Base-by-base conservation (phyloP, 768 basidiomycete species). In the Phlebiopsis gigantea region DNA sequence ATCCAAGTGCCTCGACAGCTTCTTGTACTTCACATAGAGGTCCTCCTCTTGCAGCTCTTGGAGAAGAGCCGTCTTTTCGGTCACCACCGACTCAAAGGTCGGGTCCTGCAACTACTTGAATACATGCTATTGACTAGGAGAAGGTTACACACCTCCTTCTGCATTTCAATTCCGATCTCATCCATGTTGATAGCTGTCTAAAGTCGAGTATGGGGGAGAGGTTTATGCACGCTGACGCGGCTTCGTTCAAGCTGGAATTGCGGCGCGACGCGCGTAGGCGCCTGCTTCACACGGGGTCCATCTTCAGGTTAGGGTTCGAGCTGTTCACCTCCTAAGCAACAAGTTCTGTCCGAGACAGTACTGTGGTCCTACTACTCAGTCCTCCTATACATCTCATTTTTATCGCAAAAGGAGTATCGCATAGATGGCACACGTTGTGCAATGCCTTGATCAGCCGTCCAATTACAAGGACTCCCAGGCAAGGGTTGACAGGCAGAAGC, bases 11-110 rank as follows among this genome's bases (percentile, higher is more conserved):
- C 93, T 87, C 52, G 90, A 83, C 49, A 99, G 88, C 67, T 93
- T 93, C 81, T 97, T 96, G 83, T 92, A 97, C 72, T 95, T 97
- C 31, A 91, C 85, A 70, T 98, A 99, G 59, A 98, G 75, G 73
- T 98, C 97, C 74, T 98, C 84, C 57, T 83, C 76, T 65, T 94
- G 92, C 29, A 96, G 79, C 64, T 94, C 90, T 63, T 88, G 86
- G 71, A 88, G 82, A 48, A 98, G 78, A 19, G 89, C 84, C 28
- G 88, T 82, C 79, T 95, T 96, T 76, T 97, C 94, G 53, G 83
- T 85, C 53, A 93, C 82, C 57, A 92, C 87, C 6, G 89, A 82
- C 63, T 90, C 89, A 69, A 95, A 92, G 26, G 93, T 90, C 17
- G 90, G 92, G 67, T 96, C 95, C 93, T 95, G 67, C 21, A 58